A percentile compares a stretch with the other conserved stretches of the same genome.
Evolutionary conservation across 768 basidiomycete species (phyloP).

Genomic region (Serpula lacrymans): DNA sequence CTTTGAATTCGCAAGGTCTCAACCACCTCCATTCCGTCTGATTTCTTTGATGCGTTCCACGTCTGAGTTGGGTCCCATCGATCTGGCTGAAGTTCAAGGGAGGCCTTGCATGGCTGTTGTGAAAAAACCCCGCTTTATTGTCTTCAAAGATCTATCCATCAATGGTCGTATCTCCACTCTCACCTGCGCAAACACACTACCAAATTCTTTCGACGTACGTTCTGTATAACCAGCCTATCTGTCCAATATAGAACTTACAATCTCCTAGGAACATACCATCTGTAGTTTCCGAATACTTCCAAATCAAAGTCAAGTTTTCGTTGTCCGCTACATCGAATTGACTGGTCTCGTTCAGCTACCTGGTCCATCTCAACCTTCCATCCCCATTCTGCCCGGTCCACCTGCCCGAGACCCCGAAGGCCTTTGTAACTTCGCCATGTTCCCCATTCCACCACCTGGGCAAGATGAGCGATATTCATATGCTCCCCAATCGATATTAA

Average conservation of each 20-base stretch:
- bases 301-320: slow-evolving; percentile 46
- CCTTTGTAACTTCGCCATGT: slow-evolving; percentile 27
- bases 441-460: slow-evolving; percentile 26
- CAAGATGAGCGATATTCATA: too few relatives aligned
- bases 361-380: slow-evolving; percentile 2
- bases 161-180: slow-evolving; percentile 35
- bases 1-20: slow-evolving; percentile 29
- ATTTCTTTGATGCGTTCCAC: slow-evolving; percentile 36
- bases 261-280: slow-evolving; percentile 43
- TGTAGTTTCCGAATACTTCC: slow-evolving; percentile 51
- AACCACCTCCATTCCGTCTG: slow-evolving; percentile 39
- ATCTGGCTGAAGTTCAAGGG: slow-evolving; percentile 42
- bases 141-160: slow-evolving; percentile 39
- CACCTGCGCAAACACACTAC: slow-evolving; percentile 24
- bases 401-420: slow-evolving; percentile 20
- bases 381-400: slow-evolving; percentile 7
- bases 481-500: too few relatives aligned
- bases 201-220: background rate
- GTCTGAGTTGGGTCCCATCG: slow-evolving; percentile 33
- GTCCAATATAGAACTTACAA: background rate
- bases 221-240: background rate
- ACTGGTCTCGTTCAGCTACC: slow-evolving; percentile 2
- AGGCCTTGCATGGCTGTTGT: slow-evolving; percentile 40
- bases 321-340: slow-evolving; percentile 42
- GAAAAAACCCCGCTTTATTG: slow-evolving; percentile 38